Base-by-base conservation (phyloP, 495 filamentous ascomycete species). In the Xylaria curta region DNA sequence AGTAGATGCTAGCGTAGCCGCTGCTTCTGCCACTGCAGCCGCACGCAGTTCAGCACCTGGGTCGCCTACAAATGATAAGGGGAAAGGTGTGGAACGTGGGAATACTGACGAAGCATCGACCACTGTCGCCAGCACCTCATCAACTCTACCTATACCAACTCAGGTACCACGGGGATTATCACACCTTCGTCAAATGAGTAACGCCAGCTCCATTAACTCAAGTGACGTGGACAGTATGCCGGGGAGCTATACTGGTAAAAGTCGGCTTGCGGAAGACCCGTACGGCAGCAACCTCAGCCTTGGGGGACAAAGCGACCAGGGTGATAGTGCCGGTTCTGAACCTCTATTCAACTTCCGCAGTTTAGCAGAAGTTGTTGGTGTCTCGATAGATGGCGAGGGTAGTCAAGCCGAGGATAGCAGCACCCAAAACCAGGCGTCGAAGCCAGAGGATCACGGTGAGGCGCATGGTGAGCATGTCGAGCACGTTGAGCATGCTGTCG, bases 271-370 rank as follows among this genome's bases (percentile, higher is more conserved):
- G 70, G 74, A 89, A 75, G 72, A 90, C 82, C 72, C 82, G 75
- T 73, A 85, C 75, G 73, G 82, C 74, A 88, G 79, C 76, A 81
- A 76, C 63, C 79, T 79, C 44, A 82, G 76, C 74, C 72, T 81
- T 15, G 82, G 77, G 28, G 80, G 70, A 46, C 85, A 75, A 68
- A 84, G 80, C 47, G 78, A 85, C 21, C 80, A 83, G n/a, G 81
- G 79, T 26, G 80, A 83, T 21, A 88, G 84, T 72, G 81, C 87
- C 1, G 87, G 88, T 59, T 80, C 84, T 0, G 95, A 97, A 75
- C 89, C 93, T 2, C 89, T 97, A 89, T 95, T 97, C 82, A 97
- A 97, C 79, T 97, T 98, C 75, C 85, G 92, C 66, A 97, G 94
- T 74, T 83, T 98, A 33, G 93, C 93, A 4, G 93, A 91, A 70